Conservation (phyloP, 768 basidiomycete genomes). For the Mycena rosella region DNA sequence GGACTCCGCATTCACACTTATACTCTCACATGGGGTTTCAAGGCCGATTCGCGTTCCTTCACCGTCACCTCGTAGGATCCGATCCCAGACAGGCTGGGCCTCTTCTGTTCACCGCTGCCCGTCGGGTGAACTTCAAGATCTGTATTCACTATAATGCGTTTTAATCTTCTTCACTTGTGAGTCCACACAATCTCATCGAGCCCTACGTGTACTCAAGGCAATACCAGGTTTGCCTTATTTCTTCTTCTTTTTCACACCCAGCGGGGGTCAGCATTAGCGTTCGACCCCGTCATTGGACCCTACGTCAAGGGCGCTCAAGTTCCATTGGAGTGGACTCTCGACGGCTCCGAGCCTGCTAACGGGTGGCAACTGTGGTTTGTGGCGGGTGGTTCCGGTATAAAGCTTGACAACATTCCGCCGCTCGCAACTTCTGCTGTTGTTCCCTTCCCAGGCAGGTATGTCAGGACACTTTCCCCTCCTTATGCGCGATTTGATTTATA, state of each 20-base stretch:
- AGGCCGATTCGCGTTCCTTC: conserved; percentile 27
- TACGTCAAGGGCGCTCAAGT: conserved; percentile 26
- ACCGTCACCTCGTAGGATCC: conserved; percentile 29
- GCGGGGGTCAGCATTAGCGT: conserved; percentile 14
- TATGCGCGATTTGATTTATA: not conserved
- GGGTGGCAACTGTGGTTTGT: conserved; percentile 36
- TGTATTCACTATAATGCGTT: conserved; percentile 20
- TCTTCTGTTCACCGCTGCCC: conserved; percentile 29
- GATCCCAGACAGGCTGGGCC: conserved; percentile 36
- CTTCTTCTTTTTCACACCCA: conserved; percentile 20
- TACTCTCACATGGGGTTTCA: not conserved
- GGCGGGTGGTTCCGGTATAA: conserved; percentile 1
- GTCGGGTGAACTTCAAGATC: conserved; percentile 24
- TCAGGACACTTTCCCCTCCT: not conserved
- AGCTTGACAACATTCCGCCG: conserved; percentile 16
- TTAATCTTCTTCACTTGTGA: conserved; percentile 14
- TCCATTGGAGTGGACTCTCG: conserved; percentile 26
- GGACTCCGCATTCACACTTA: conserved; percentile 5
- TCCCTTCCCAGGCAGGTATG: conserved; percentile 32
- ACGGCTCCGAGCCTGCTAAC: conserved; percentile 28
- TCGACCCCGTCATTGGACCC: conserved; percentile 24
- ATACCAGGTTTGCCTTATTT: conserved; percentile 19
- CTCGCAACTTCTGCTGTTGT: conserved; percentile 8
- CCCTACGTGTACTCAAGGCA: not conserved
- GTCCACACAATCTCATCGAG: not conserved